Conservation (phyloP, 345 rosid genomes). For the Lenwebbia sp. region DNA sequence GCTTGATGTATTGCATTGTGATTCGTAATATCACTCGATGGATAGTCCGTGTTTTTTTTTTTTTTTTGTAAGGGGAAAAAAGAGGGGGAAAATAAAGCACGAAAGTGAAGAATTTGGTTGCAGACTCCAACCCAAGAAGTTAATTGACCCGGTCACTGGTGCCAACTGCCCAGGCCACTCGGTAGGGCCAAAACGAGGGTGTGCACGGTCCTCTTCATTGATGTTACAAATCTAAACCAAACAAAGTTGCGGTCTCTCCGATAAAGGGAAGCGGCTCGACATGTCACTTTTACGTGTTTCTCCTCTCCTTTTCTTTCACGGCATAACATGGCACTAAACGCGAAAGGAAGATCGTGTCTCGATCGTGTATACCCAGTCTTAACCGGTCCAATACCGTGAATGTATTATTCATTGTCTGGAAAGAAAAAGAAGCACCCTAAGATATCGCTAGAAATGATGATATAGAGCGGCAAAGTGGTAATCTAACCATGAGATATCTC, state of each 20-base stretch:
- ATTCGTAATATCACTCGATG: background rate
- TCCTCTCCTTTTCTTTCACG: background rate
- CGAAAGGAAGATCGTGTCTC: background rate
- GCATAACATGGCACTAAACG: background rate
- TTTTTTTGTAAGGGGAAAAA: no score
- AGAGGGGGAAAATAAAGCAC: no score
- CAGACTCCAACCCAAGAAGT: background rate
- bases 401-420: background rate
- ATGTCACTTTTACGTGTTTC: background rate
- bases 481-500: background rate
- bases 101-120: background rate
- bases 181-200: background rate
- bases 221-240: background rate
- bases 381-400: rapidly evolving
- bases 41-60: background rate
- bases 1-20: background rate
- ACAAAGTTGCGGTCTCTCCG: background rate
- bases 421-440: background rate
- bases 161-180: background rate
- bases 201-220: background rate
- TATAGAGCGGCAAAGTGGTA: background rate
- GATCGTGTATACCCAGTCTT: rapidly evolving
- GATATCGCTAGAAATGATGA: background rate
- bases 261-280: background rate
- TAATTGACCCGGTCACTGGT: background rate